Percentiles rank a stretch among this genome's conserved stretches.
Evolutionary conservation across 768 basidiomycete species (phyloP).

Genomic region (Vishniacozyma victoriae): DNA sequence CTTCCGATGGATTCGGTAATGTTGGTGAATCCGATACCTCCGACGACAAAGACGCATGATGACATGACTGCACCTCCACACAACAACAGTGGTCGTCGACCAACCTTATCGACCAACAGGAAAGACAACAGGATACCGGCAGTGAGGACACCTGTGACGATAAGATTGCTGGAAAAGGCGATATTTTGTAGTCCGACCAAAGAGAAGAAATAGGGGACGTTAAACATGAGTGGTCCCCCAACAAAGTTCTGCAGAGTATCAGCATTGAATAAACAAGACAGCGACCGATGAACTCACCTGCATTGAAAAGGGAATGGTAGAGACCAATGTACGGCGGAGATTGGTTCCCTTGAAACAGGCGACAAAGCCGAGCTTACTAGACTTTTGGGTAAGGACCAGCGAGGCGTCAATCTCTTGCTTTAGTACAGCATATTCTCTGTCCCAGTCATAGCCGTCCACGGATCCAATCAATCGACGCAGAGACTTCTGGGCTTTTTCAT

Average conservation of each 20-base stretch:
- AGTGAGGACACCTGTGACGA: not conserved
- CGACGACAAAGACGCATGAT: conserved; percentile 1
- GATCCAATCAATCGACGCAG: not conserved
- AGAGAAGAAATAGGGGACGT: conserved; percentile 2
- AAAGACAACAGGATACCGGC: conserved; percentile 1
- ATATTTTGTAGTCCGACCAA: conserved; percentile 1
- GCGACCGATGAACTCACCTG: conserved; percentile 7
- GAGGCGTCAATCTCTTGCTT: not conserved
- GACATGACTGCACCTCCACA: conserved; percentile 5
- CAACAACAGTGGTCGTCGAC: conserved; percentile 17
- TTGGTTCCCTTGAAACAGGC: conserved; percentile 1
- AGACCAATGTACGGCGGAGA: not conserved
- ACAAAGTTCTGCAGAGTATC: conserved; percentile 12
- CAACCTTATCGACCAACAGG: conserved; percentile 17
- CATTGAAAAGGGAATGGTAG: conserved; percentile 1
- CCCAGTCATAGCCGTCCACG: not conserved
- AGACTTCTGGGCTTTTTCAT: not conserved
- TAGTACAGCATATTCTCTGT: not conserved
- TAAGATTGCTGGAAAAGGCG: not conserved
- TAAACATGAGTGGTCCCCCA: conserved; percentile 15
- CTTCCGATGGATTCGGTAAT: conserved; percentile 3
- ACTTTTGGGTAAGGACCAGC: not conserved
- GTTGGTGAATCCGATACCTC: conserved; percentile 5
- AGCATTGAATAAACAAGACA: not conserved
- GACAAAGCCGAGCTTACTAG: not conserved